Base-by-base conservation (phyloP, 1,284 basidiomycete genomes). In the Ustilago shanxiensis region DNA sequence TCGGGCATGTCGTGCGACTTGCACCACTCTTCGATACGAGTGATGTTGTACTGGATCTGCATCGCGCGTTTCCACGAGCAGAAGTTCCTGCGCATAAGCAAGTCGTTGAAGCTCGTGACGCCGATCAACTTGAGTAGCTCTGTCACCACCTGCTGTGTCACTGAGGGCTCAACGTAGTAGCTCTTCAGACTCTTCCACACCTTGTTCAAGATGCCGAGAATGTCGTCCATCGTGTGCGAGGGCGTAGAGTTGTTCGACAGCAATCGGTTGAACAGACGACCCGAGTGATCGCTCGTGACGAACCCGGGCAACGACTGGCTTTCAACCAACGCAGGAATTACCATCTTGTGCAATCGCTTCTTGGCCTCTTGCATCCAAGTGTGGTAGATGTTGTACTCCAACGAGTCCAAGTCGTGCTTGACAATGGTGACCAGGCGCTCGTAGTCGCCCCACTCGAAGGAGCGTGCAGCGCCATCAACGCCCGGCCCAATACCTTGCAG, bases 371-470 rank as follows among this genome's bases (percentile, higher is more conserved):
- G 89, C 94, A 99, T 99, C 93, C 95, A 98, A 0, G 96, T 98
- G 87, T 99, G 96, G 87, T 98, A 99, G 87, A 99, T 97, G 89
- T 99, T 99, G 85, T 98, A 99, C 88, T 99, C 96, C 82, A 99
- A 89, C 78, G 93, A 95, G 88, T 99, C 97, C 51, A 99, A 90
- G 86, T 99, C 97, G 85, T 99, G 96, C 87, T 98, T 98, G 87
- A 99, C 97, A 74, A 99, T 94, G 20, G 93, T 93, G 20, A 99
- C 95, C 26, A 99, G 90, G 29, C 94, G 91, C 87, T 98, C 96
- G 86, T 99, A 99, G 85, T 95, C 94, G 70, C 92, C 92, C 95
- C 96, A 99, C 86, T 98, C 94, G 86, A 98, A 96, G 51, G 94
- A 91, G 50, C 95, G 92, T 10, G 94, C 92, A 29, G 93, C 90